A percentile compares a stretch with the other conserved stretches of the same genome.
phyloP scores from a whole-genome alignment of 345 rosid species.

The Luvunga scandens region DNA sequence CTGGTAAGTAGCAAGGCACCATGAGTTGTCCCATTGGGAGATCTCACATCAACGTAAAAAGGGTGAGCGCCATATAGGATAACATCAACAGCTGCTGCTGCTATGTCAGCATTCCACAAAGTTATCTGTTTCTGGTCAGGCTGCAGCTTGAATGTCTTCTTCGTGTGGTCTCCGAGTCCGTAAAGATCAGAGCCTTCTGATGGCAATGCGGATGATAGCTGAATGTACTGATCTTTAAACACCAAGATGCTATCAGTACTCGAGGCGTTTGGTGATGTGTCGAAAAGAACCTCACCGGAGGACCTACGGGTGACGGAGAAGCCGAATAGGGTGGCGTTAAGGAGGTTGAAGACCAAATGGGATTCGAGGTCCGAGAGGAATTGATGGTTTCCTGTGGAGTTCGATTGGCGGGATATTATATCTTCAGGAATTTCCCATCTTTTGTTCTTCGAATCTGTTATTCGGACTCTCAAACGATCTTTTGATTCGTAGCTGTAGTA shows the following conservation, averaged over 20 bases:
- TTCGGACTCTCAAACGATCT: background rate
- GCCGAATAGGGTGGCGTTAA: background rate
- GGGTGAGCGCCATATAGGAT: background rate
- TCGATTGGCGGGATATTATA: background rate
- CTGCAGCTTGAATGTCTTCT: background rate
- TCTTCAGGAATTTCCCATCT: conserved; percentile 10
- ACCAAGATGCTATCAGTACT: background rate
- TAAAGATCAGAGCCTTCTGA: background rate
- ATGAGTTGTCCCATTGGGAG: background rate
- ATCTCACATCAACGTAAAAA: background rate
- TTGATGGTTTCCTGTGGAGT: background rate
- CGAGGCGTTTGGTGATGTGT: background rate
- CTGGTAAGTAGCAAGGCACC: background rate
- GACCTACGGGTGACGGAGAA: background rate
- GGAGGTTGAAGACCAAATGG: background rate
- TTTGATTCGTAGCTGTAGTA: background rate
- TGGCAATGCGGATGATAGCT: background rate
- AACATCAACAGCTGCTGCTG: background rate
- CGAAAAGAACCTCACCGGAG: background rate
- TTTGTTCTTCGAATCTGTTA: background rate
- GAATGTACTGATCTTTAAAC: background rate
- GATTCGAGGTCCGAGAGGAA: background rate
- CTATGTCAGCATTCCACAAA: background rate
- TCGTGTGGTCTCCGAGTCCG: background rate
- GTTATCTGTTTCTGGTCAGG: background rate